Evolutionary conservation across 805 yeast species (phyloP), one percentile per base, ranked within the genome.

Genomic region (Candida hungchunana): DNA sequence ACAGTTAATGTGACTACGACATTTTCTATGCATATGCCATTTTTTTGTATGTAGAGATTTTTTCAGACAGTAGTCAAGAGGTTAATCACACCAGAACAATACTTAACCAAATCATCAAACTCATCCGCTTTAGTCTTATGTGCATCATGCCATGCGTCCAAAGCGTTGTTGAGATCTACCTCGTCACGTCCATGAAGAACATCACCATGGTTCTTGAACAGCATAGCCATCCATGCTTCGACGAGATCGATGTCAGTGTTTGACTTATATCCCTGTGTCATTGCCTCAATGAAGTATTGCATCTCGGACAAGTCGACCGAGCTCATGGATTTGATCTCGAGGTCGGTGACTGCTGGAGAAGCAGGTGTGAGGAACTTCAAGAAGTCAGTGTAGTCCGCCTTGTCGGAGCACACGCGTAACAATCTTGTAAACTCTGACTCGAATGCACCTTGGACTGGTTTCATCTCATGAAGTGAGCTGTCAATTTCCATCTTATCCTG

Each of bases 241-340:
- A 79, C 72, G 13, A 90, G 62, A 48, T 93, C 99, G 55, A 73
- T 78, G 59, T 88, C 77, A 12, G 46, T 56, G 39, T 82, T 82
- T 6, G 66, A 42, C 6, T 55, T 47, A 30, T 84, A 56, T 2
- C 90, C 94, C 30, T 58, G 60, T 4, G 73, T 65, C 46, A 93
- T 54, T 0, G 95, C 89, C n/a, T 66, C 60, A 11, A 88, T 65
- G 46, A 90, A 87, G 43, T 65, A 58, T 1, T 71, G 55, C 48
- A 88, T 57, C 62, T 90, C 97, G 9, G 60, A 54, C 36, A 75
- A 73, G 15, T 80, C 77, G 32, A 69, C 63, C 2, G 81, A 57
- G 47, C 77, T 73, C 44, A 93, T 59, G 3, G 96, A 82, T 51
- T 94, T 77, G 39, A 93, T 77, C 59, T 93, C 99, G 39, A 93